Evolutionary conservation across 306 rosid genomes (phyloP), one percentile per base, ranked within the genome.

Genomic region (Vicia faba): DNA sequence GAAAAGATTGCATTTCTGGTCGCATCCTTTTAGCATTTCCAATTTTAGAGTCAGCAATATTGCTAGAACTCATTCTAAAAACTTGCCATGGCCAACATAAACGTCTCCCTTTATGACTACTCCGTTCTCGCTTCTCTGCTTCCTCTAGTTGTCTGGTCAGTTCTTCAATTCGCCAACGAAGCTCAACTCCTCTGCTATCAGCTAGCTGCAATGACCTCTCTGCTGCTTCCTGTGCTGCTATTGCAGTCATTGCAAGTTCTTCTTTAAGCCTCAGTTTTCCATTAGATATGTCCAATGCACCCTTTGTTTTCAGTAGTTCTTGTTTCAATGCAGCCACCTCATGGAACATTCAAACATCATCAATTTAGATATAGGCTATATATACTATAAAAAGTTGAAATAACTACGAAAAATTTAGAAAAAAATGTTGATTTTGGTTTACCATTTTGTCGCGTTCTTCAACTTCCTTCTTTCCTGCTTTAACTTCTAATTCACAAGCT

Each of bases 81-180:
- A 68, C 8, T 64, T 83, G 82, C 92, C 97, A 91, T 65, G 97
- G 95, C 97, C 97, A 91, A 81, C 97, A 91, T 35, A 83, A n/a
- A 19, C 66, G 80, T 66, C 89, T 91, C 26, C 58, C 72, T 62
- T 78, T 82, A 15, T 61, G 82, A 66, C 72, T 78, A 33, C 40
- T 77, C 10, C 66, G 81, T 67, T 82, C 90, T 36, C 76, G 79
- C 71, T 83, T 84, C 79, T 88, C 97, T 64, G 82, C 73, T 81
- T 86, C 95, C 62, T 88, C 92, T 53, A 81, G 2, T 51, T 87
- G 90, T 60, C 70, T 79, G 25, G 88, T 82, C 20, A 87, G 78
- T 28, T 82, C 87, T 38, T 91, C 97, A 8, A 86, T 70, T 12
- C 55, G 76, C 12, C 38, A 66, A 20, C 88, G 84, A 61, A 88